Conservation (phyloP, 2,329 filamentous ascomycete genomes). For the Bipolaris oryzae region DNA sequence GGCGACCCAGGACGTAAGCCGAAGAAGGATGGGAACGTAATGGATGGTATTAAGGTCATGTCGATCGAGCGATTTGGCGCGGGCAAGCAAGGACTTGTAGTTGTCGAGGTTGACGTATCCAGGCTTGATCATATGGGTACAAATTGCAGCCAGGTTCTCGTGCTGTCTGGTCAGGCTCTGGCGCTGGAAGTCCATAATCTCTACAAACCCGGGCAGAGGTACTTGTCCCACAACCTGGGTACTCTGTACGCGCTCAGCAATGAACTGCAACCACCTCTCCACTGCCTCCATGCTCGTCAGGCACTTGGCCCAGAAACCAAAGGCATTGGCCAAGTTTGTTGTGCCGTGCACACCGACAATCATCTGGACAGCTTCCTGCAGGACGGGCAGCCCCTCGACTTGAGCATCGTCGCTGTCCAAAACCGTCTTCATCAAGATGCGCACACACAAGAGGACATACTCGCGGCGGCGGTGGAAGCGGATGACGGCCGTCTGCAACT, state of each 20-base stretch:
- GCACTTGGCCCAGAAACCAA: constrained; percentile 74
- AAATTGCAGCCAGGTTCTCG: constrained; percentile 81
- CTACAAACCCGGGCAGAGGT: constrained; percentile 68
- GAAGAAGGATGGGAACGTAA: constrained; percentile 78
- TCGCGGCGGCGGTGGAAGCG: constrained; percentile 86
- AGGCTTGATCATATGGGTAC: constrained; percentile 78
- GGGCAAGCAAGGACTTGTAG: constrained; percentile 72
- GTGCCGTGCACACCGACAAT: constrained; percentile 63
- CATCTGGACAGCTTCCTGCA: constrained; percentile 38
- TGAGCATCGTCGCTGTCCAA: constrained; percentile 51
- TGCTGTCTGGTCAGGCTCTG: constrained; percentile 86
- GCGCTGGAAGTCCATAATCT: constrained; percentile 81
- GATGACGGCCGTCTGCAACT: constrained; percentile 80
- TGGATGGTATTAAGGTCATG: constrained; percentile 80
- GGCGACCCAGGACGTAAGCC: constrained; percentile 78
- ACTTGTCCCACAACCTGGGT: constrained; percentile 74
- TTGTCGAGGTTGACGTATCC: constrained; percentile 73
- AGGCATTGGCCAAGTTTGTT: constrained; percentile 60
- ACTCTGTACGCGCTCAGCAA: constrained; percentile 77
- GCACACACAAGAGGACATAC: constrained; percentile 81
- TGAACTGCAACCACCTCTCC: constrained; percentile 74
- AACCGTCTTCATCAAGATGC: constrained; percentile 75
- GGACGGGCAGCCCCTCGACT: constrained; percentile 27
- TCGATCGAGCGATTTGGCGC: constrained; percentile 72
- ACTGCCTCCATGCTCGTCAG: constrained; percentile 77